Base-by-base conservation (phyloP, 192 early-diverging fungal genomes). In the Coemansia guatemalensis region DNA sequence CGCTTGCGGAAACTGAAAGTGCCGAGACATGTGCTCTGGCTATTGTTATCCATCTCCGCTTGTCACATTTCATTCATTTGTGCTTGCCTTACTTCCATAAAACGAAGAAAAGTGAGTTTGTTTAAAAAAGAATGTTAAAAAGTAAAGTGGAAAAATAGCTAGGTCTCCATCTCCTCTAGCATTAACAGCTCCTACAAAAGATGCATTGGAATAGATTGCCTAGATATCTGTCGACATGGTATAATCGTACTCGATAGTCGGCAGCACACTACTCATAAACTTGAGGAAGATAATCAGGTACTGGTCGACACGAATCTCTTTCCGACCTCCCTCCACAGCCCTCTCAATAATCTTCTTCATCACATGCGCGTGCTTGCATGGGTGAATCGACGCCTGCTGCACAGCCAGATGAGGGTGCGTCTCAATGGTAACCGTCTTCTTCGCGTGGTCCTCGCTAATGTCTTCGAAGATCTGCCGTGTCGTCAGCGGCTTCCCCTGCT, bases 391-490 rank as follows among this genome's bases (percentile, higher is more conserved):
- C 4, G 97, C 96, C 62, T 94, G 83, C 53, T 86, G 88, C 70
- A 96, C 85, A 23, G 82, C 84, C 60, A 95, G 74, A 63, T 99
- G 95, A 18, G 97, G 96, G 61, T 99, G 97, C 0, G 90, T 75
- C 77, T 97, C 97, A 59, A 98, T 97, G 4, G 97, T 99, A 53
- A 96, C 95, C 2, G 97, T 99, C 83, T 99, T 99, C 81, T 95
- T 92, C 47, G 94, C 97, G 77, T 99, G 96, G 64, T 99, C 97
- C 78, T 95, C 92, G 51, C 93, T 94, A 39, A 99, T 94, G 76
- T 99, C 97, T 72, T 98, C 89, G 82, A 96, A 98, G 63, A 97
- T 92, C 81, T 97, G 93, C n/a, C 82, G 67, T 3, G 92, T 84
- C 18, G 92, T 90, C 41, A 99, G 83, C 21, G 97, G 95, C 24